Conservation (phyloP, 129 eudicot genomes). For the Escallonia herrerae region DNA sequence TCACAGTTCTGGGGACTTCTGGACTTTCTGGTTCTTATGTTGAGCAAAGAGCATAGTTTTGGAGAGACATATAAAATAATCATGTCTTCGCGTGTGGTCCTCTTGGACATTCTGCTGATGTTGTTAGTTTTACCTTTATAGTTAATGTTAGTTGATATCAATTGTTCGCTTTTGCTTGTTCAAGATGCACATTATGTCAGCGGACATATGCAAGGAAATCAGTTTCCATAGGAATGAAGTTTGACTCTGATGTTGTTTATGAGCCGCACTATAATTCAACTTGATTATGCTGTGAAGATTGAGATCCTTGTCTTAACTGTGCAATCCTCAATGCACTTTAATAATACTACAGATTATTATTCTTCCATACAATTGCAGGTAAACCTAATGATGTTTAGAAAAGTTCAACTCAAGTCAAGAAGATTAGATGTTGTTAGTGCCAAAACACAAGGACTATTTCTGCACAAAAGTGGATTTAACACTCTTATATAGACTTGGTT, state of each 20-base stretch:
- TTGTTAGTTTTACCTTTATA: not conserved
- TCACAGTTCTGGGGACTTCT: conserved; percentile 84
- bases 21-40: conserved; percentile 88
- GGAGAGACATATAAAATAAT: conserved; percentile 5
- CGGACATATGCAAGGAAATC: not conserved
- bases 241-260: no score
- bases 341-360: no score
- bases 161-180: not conserved
- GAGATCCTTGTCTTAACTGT: no score
- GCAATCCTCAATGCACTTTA: no score
- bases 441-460: no score
- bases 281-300: no score
- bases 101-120: not conserved
- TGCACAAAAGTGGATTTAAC: no score
- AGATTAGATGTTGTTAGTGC: no score
- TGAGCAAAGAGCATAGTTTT: conserved; percentile 66
- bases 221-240: not conserved
- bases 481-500: not conserved
- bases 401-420: no score
- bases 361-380: no score
- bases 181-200: not conserved
- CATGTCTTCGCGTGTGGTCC: conserved; percentile 19
- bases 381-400: no score
- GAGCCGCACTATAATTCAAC: no score
- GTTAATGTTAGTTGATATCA: not conserved